Base-by-base conservation (phyloP, 2,329 filamentous ascomycete species). In the Blastomyces emzantsi region DNA sequence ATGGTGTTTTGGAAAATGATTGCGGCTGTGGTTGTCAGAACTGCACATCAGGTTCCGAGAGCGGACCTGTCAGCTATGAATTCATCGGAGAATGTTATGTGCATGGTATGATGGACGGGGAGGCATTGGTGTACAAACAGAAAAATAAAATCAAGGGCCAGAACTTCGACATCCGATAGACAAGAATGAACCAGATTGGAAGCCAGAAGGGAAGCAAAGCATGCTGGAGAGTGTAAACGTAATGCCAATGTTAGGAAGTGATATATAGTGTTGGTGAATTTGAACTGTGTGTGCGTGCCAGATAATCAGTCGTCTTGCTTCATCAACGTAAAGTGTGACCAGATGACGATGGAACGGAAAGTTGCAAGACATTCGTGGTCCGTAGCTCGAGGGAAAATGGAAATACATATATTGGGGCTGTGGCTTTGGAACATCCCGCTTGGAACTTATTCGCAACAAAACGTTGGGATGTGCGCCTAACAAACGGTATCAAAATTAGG, bases 91-190 rank as follows among this genome's bases (percentile, higher is more conserved):
- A 67, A 52, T 47, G 62, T 22, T 67, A 66, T 56, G 45, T 66
- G 41, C 64, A 67, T 63, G 64, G 66, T n/a, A 56, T 66, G n/a
- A 66, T 67, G 66, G 61, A 67, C 52, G 63, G 62, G n/a, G 66
- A 64, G 55, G 64, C 65, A 25, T 51, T 62, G 28, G 60, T 61
- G 15, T 58, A 59, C 39, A 30, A 41, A 36, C 19, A 25, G 33
- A 54, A 15, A 45, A 45, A 49, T 36, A 56, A 39, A n/a, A 56
- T 56, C 54, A 56, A 56, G 11, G 54, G 54, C 19, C 30, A 56
- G 54, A 56, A 56, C 8, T 56, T 56, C 19, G 54, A 56, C n/a
- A 39, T 56, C 30, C 54, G 28, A n/a, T 56, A 56, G 52, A 9
- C 6, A 56, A 33, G 17, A 33, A 54, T 7, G 25, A n/a, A 15